Percentiles rank a stretch among this genome's conserved stretches.
Conservation (phyloP, 805 yeast genomes). For the Clavispora asparagi region DNA sequence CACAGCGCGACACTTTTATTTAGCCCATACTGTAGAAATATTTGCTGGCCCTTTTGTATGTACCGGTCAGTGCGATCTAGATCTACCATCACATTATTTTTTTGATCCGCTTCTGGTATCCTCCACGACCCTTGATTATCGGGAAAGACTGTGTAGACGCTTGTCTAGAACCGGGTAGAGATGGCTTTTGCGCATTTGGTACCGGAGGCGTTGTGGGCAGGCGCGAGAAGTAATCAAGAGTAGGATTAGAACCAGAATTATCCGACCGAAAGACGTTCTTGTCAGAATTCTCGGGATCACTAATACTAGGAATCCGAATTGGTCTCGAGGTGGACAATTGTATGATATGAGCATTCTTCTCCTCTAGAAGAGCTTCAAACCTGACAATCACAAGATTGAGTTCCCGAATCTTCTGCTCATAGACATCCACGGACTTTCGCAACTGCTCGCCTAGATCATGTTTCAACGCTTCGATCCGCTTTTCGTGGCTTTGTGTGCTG, state of each 20-base stretch:
- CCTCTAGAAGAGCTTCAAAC: slow-evolving; percentile 34
- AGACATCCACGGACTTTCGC: slow-evolving; percentile 18
- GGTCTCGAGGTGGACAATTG: slow-evolving; percentile 35
- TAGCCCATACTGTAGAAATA: background rate
- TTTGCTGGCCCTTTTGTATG: background rate
- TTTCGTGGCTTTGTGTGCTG: slow-evolving; percentile 17
- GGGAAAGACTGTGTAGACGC: slow-evolving; percentile 16
- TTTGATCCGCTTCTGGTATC: slow-evolving; percentile 38
- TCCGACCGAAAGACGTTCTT: background rate
- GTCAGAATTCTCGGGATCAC: background rate
- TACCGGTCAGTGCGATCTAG: background rate
- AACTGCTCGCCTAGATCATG: slow-evolving; percentile 24
- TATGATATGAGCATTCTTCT: slow-evolving; percentile 28
- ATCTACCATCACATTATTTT: slow-evolving; percentile 23
- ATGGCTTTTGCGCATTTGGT: background rate
- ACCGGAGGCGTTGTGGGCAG: background rate
- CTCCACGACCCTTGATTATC: slow-evolving; percentile 39
- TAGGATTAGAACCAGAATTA: background rate
- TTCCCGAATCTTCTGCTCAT: slow-evolving; percentile 34
- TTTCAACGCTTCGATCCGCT: slow-evolving; percentile 18
- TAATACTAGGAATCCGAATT: slow-evolving; percentile 26
- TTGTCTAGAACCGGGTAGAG: background rate
- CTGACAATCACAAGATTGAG: slow-evolving; percentile 22
- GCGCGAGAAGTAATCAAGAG: background rate
- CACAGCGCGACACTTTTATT: background rate